Evolutionary conservation across 768 basidiomycete genomes (phyloP).

Genomic region (Crassisporium funariophilum): DNA sequence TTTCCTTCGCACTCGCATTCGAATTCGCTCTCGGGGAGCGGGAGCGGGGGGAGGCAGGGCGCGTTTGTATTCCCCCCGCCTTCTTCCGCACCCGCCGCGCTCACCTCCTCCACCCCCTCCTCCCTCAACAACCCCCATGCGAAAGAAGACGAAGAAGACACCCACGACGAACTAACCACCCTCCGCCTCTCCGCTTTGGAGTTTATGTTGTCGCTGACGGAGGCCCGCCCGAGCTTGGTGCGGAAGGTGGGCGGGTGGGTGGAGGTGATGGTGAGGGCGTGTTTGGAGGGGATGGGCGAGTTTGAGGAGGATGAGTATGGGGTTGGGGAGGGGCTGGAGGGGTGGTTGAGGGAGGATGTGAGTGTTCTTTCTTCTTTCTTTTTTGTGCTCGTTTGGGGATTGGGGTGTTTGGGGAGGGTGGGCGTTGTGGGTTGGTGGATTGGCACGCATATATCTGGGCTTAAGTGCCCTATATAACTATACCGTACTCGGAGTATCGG

Average conservation of each 20-base stretch:
- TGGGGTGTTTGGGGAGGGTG: no score
- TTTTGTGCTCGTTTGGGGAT: constrained; percentile 6
- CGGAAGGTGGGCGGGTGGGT: constrained; percentile 72
- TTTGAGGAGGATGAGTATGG: constrained; percentile 56
- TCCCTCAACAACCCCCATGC: constrained; percentile 34
- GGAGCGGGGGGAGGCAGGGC: constrained; percentile 27
- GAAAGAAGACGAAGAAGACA: constrained; percentile 37
- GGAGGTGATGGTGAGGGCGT: constrained; percentile 67
- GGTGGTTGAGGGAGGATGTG: constrained; percentile 79
- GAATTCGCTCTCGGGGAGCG: constrained; percentile 1
- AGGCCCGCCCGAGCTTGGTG: constrained; percentile 72
- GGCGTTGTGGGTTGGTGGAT: no score
- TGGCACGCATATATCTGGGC: no score
- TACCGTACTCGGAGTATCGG: no score
- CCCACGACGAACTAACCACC: constrained; percentile 67
- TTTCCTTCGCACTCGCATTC: constrained; percentile 37
- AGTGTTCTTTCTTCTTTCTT: constrained; percentile 28
- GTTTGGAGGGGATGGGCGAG: constrained; percentile 82
- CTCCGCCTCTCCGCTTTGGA: constrained; percentile 77
- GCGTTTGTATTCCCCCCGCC: constrained; percentile 45
- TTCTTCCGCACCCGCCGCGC: constrained; percentile 26
- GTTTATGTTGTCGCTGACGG: constrained; percentile 80
- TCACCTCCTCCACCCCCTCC: constrained; percentile 20
- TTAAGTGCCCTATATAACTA: no score
- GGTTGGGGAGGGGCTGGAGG: constrained; percentile 37